Evolutionary conservation across 108 stramenopile species (phyloP).

Genomic region (Schizochytrium sp.): DNA sequence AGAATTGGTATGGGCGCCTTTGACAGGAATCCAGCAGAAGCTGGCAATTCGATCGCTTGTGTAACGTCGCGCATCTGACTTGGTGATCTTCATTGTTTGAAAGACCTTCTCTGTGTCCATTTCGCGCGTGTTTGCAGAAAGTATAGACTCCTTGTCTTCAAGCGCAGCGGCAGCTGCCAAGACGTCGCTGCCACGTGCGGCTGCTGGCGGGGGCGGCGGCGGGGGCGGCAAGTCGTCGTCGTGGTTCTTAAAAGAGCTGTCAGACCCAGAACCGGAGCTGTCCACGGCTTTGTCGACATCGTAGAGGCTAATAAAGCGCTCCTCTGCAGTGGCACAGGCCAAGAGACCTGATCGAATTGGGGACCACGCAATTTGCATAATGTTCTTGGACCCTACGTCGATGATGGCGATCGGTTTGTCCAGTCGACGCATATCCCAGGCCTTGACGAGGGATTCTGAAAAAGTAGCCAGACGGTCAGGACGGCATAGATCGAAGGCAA

Average conservation of each 20-base stretch:
- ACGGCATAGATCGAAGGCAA: not conserved
- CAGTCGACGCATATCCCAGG: not conserved
- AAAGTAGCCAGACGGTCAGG: not conserved
- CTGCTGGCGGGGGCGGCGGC: too few relatives aligned
- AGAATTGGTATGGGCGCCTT: not conserved
- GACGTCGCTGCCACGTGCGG: too few relatives aligned
- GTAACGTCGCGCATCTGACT: not conserved
- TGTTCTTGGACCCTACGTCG: not conserved
- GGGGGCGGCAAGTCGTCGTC: too few relatives aligned
- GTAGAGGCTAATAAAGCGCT: not conserved
- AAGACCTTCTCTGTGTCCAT: too few relatives aligned
- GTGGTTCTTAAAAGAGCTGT: too few relatives aligned
- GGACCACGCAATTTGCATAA: not conserved
- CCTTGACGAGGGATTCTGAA: not conserved
- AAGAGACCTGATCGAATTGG: not conserved
- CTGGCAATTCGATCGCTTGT: not conserved
- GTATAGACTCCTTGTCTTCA: too few relatives aligned
- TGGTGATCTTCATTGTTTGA: not conserved
- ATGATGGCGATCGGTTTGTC: not conserved
- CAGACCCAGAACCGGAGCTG: too few relatives aligned
- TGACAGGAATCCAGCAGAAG: constrained; percentile 7
- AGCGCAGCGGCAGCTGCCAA: too few relatives aligned
- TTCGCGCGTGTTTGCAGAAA: too few relatives aligned
- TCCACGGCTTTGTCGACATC: not conserved
- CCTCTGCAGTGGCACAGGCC: not conserved